Percentiles rank a stretch among this genome's conserved stretches.
phyloP scores from a whole-genome alignment of 257 asterid genomes.

The Lithospermum erythrorhizon region DNA sequence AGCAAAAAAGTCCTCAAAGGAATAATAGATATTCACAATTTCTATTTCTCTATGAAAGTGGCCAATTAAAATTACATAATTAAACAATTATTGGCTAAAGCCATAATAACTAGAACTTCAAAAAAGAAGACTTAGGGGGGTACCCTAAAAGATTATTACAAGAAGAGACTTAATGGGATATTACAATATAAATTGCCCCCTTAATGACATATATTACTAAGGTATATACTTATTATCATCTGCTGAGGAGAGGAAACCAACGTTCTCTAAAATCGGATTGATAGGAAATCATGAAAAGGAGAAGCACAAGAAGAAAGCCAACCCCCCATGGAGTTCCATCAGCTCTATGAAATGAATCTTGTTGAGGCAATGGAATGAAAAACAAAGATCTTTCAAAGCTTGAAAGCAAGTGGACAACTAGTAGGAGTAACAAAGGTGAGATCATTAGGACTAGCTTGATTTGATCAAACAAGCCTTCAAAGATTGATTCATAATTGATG shows the following conservation, averaged over 20 bases:
- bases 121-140: not conserved
- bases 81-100: too few relatives aligned
- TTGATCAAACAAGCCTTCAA: slow-evolving; percentile 61
- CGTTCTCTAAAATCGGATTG: slow-evolving; percentile 73
- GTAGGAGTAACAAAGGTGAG: slow-evolving; percentile 59
- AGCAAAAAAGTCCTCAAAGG: too few relatives aligned
- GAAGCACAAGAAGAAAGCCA: slow-evolving; percentile 56
- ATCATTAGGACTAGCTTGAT: slow-evolving; percentile 49
- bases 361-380: slow-evolving; percentile 45
- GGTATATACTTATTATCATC: slow-evolving; percentile 5
- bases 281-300: slow-evolving; percentile 75
- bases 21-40: too few relatives aligned
- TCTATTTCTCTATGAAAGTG: too few relatives aligned
- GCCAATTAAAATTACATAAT: too few relatives aligned
- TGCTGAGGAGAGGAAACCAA: slow-evolving; percentile 65
- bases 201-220: too few relatives aligned
- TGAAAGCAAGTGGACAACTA: slow-evolving; percentile 52
- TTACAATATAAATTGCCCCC: too few relatives aligned
- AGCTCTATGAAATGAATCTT: slow-evolving; percentile 50
- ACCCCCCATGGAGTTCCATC: slow-evolving; percentile 90
- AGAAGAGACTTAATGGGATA: not conserved
- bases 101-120: too few relatives aligned
- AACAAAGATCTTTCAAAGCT: slow-evolving; percentile 26
- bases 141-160: too few relatives aligned
- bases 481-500: slow-evolving; percentile 51